Evolutionary conservation across 257 asterid species (phyloP), one percentile per base, ranked within the genome.

Genomic region (Fraxinus americana): DNA sequence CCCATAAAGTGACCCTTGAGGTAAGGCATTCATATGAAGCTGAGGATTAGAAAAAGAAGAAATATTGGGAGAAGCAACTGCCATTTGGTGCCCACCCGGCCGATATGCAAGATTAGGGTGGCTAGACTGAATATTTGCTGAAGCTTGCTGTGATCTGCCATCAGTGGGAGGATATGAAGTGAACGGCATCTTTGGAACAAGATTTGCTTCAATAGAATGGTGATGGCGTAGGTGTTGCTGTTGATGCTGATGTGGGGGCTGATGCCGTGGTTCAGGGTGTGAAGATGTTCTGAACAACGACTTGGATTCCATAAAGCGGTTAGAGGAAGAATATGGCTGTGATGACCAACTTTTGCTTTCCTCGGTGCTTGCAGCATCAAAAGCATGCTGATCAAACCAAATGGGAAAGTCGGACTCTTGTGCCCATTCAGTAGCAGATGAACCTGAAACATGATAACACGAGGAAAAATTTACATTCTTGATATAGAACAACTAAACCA

Each of bases 251-350:
- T 80, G 85, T 61, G 86, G 89, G 77, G 82, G 83, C 67, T 84
- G 96, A 76, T 88, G 97, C 61, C 88, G 92, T 61, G 85, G 97
- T 74, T 91, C 93, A 32, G 99, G 99, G 81, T 93, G 91, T 16
- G 99, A 93, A 45, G 96, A 87, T 77, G 98, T 89, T 82, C 99
- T 88, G 82, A 88, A 88, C 89, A 96, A 78, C 9, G 85, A 80
- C 63, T 83, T 87, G 25, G 91, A 25, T 67, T 89, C 97, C 81
- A 83, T 72, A 63, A 78, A 57, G 76, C 78, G 84, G 77, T 85
- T 78, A 59, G 90, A 72, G n/a, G 96, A 75, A 10, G 78, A 79
- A 78, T 90, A 86, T 34, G 89, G 90, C 25, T 89, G 97, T 3
- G 96, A 83, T 68, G 97, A 81, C 96, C 94, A 84, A 75, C 87